A percentile compares a stretch with the other conserved stretches of the same genome.
Conservation (phyloP, 78 protist genomes). For the Dictyostelium firmibasis region DNA sequence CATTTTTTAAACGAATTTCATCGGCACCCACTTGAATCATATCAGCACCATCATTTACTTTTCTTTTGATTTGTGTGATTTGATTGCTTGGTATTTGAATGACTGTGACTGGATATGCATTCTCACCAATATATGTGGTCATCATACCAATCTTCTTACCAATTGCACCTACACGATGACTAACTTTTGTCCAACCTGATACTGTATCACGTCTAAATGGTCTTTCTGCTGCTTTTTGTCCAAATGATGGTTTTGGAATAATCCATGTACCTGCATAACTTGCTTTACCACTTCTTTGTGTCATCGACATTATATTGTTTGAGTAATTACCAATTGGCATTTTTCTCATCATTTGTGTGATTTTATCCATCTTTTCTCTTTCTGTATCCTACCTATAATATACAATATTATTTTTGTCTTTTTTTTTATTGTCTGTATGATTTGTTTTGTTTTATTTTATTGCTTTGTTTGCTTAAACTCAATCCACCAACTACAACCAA, state of each 20-base stretch:
- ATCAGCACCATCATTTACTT: slow-evolving; percentile 57
- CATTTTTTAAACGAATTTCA: slow-evolving; percentile 68
- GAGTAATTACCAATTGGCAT: not conserved
- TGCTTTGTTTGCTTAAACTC: not conserved
- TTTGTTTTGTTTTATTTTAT: not conserved
- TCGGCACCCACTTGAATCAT: slow-evolving; percentile 65
- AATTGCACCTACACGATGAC: slow-evolving; percentile 72
- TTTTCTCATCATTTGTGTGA: not conserved
- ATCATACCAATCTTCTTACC: slow-evolving; percentile 78
- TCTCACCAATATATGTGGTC: slow-evolving; percentile 32
- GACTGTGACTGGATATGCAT: slow-evolving; percentile 58
- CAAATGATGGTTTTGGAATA: slow-evolving; percentile 78
- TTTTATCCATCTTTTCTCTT: not conserved
- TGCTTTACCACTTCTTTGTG: not conserved
- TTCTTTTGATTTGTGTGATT: slow-evolving; percentile 42
- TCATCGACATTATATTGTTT: not conserved
- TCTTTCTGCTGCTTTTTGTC: slow-evolving; percentile 2
- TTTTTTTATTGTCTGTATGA: too few relatives aligned
- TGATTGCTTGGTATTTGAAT: slow-evolving; percentile 54
- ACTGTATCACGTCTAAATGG: slow-evolving; percentile 14
- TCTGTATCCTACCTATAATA: not conserved
- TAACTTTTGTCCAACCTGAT: slow-evolving; percentile 49
- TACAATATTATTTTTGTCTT: too few relatives aligned
- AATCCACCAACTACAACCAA: not conserved
- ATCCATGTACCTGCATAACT: slow-evolving; percentile 40